Evolutionary conservation across 805 yeast species (phyloP).

Genomic region (Metschnikowia kunwiensis): DNA sequence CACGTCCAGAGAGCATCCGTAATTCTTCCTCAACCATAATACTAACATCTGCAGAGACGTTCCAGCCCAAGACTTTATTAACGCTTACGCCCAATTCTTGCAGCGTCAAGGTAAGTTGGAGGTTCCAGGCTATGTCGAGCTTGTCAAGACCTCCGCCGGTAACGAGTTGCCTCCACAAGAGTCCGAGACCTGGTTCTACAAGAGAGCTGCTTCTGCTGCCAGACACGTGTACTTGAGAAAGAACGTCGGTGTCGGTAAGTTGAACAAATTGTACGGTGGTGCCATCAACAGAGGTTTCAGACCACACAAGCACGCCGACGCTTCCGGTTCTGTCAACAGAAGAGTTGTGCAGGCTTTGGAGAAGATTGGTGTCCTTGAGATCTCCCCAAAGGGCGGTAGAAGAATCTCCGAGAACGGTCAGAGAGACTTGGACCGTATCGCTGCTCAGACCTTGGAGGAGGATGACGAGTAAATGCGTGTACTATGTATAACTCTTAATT

Average conservation of each 20-base stretch:
- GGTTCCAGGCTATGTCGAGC: conserved; percentile 99
- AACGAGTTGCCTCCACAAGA: conserved; percentile 99
- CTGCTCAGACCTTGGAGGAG: conserved; percentile 95
- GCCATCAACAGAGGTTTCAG: conserved; percentile 98
- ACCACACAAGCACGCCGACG: conserved; percentile 98
- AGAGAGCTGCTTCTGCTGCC: conserved; percentile 99
- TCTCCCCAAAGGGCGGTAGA: conserved; percentile 98
- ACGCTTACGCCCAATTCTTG: conserved; percentile 99
- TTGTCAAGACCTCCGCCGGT: conserved; percentile 98
- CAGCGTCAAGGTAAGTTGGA: conserved; percentile 99
- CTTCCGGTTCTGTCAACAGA: conserved; percentile 99
- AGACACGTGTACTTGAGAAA: conserved; percentile 99
- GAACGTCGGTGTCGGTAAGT: conserved; percentile 98
- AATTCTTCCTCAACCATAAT: conserved; percentile 6
- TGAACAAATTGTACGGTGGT: conserved; percentile 99
- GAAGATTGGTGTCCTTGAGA: conserved; percentile 96
- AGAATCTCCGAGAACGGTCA: conserved; percentile 99
- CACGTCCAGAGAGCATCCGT: no score
- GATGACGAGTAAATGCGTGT: conserved; percentile 50
- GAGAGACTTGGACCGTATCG: conserved; percentile 99
- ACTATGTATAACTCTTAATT: conserved; percentile 19
- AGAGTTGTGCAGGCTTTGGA: conserved; percentile 96
- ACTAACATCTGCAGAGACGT: conserved; percentile 81
- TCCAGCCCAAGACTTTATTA: conserved; percentile 99
- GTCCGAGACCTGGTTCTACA: conserved; percentile 99